Evolutionary conservation across 495 filamentous ascomycete species (phyloP).

Genomic region (Cudoniella acicularis): DNA sequence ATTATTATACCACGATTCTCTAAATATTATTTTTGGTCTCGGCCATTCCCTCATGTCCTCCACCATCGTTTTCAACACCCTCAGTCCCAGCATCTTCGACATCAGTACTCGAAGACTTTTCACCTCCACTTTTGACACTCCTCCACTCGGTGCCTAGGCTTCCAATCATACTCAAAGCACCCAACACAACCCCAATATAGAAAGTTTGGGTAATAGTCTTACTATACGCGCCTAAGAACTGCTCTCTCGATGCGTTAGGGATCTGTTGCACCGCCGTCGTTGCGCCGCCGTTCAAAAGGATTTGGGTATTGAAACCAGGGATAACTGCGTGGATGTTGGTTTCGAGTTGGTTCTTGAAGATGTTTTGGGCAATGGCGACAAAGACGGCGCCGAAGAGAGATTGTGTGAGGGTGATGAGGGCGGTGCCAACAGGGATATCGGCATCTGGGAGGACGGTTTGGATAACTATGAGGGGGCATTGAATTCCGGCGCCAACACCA

Average conservation of each 20-base stretch:
- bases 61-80: no score
- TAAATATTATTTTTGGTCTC: no score
- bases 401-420: conserved; percentile 28
- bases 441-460: conserved; percentile 1
- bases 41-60: no score
- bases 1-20: no score
- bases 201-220: conserved; percentile 61
- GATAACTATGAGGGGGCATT: conserved; percentile 15
- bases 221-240: conserved; percentile 67
- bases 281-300: conserved; percentile 45
- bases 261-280: conserved; percentile 44
- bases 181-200: conserved; percentile 61
- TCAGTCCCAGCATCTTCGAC: not conserved
- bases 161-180: conserved; percentile 55
- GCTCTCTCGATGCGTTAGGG: conserved; percentile 37
- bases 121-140: conserved; percentile 54
- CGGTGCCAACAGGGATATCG: conserved; percentile 3
- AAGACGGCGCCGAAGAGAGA: conserved; percentile 44
- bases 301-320: conserved; percentile 36
- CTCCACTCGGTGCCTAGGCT: conserved; percentile 65
- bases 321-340: conserved; percentile 28
- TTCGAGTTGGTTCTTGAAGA: conserved; percentile 43
- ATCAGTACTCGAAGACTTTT: not conserved
- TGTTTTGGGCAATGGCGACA: conserved; percentile 39
- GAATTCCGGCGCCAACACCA: conserved; percentile 10